phyloP scores from a whole-genome alignment of 768 basidiomycete species.

The Hericium alpestre region DNA sequence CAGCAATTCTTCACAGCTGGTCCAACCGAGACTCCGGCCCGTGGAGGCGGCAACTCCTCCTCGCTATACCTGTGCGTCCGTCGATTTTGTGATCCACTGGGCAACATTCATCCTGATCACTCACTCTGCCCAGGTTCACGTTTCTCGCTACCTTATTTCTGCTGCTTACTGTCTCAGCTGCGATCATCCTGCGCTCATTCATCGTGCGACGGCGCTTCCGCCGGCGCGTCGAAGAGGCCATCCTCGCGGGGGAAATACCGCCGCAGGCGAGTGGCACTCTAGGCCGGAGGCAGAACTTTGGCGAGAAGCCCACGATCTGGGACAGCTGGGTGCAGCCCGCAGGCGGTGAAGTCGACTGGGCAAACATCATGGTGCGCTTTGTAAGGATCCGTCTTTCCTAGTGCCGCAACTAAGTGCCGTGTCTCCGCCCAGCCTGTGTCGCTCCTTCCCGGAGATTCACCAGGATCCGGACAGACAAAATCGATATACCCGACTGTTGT shows the following conservation, averaged over 20 bases:
- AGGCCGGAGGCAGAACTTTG: conserved; percentile 30
- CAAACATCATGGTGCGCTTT: conserved; percentile 34
- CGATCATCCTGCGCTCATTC: conserved; percentile 55
- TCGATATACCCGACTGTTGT: neutral
- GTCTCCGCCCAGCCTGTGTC: neutral
- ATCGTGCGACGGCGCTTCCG: conserved; percentile 49
- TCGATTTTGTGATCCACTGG: neutral
- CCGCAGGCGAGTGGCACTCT: conserved; percentile 18
- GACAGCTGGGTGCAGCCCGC: conserved; percentile 29
- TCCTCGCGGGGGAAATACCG: conserved; percentile 39
- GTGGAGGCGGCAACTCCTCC: conserved; percentile 8
- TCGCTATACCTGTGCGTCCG: conserved; percentile 15
- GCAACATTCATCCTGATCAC: neutral
- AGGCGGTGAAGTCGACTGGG: conserved; percentile 29
- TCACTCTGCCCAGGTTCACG: conserved; percentile 38
- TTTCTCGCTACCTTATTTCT: conserved; percentile 65
- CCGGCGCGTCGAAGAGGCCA: conserved; percentile 39
- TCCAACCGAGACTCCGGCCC: neutral
- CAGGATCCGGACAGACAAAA: too few relatives aligned
- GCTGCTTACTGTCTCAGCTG: conserved; percentile 52
- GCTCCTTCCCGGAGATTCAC: neutral
- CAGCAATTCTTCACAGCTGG: neutral
- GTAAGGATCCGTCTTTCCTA: neutral
- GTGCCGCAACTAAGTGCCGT: neutral
- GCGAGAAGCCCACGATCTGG: conserved; percentile 40